Conservation (phyloP, 495 filamentous ascomycete species). For the Tetracladium setigerum region DNA sequence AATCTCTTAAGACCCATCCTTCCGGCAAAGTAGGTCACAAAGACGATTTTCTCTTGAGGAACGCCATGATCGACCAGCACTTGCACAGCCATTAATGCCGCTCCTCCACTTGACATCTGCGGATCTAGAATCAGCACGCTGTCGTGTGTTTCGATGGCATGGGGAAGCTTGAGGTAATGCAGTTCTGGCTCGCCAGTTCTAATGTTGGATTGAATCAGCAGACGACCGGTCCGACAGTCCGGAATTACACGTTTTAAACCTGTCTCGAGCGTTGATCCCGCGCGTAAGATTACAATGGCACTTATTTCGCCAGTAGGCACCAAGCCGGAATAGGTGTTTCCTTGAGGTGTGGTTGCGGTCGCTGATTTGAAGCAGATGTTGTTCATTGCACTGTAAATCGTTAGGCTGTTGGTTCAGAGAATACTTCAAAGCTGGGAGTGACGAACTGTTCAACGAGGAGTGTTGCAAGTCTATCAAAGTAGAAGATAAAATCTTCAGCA, state of each 20-base stretch:
- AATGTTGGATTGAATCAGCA: slow-evolving; percentile 84
- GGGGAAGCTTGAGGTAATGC: slow-evolving; percentile 74
- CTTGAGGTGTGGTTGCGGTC: slow-evolving; percentile 61
- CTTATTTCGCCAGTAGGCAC: slow-evolving; percentile 60
- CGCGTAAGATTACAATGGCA: slow-evolving; percentile 82
- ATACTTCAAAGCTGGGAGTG: neutral
- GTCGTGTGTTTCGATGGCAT: slow-evolving; percentile 60
- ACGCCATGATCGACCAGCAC: slow-evolving; percentile 93
- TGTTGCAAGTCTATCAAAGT: slow-evolving; percentile 79
- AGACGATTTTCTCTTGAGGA: slow-evolving; percentile 73
- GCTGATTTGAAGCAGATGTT: slow-evolving; percentile 54
- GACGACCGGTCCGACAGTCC: slow-evolving; percentile 79
- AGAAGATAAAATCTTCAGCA: slow-evolving; percentile 91
- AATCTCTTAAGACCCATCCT: slow-evolving; percentile 72
- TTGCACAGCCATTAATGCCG: slow-evolving; percentile 92
- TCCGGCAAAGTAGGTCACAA: slow-evolving; percentile 83
- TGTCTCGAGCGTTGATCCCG: slow-evolving; percentile 78
- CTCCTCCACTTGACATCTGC: slow-evolving; percentile 89
- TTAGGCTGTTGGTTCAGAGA: neutral
- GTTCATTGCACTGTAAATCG: slow-evolving; percentile 55
- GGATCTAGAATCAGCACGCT: slow-evolving; percentile 82
- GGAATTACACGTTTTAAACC: slow-evolving; percentile 84
- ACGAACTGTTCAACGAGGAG: slow-evolving; percentile 77
- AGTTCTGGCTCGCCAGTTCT: slow-evolving; percentile 83
- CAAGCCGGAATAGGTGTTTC: slow-evolving; percentile 60